These are phyloP conservation scores for Excoecaria cochinchinensis DNA, from an alignment of 345 rosid species.

Conservation along the genomic window DNA sequence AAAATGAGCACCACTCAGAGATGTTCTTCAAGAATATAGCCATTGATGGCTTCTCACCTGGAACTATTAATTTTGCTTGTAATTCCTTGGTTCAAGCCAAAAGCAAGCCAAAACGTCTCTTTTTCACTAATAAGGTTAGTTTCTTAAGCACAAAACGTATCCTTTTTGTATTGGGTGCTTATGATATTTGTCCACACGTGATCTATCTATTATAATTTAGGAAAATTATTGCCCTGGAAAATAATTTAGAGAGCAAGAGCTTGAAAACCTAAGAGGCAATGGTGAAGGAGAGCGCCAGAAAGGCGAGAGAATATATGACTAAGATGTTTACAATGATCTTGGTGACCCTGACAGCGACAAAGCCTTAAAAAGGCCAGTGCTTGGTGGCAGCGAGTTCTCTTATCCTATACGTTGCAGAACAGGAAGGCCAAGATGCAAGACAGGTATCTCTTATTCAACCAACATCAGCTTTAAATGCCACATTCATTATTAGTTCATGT, in stretches of 20 bases:
- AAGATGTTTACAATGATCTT: conserved; percentile 75
- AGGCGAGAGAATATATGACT: conserved; percentile 69
- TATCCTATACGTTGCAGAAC: conserved; percentile 58
- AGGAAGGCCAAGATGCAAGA: conserved; percentile 31
- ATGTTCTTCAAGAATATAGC: conserved; percentile 23
- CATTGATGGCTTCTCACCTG: conserved; percentile 17
- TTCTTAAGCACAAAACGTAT: no score
- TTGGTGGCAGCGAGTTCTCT: conserved; percentile 43
- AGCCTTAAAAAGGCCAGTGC: conserved; percentile 32
- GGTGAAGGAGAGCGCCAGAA: conserved; percentile 60
- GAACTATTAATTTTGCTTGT: conserved; percentile 12
- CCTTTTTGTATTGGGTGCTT: no score
- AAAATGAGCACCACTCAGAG: conserved; percentile 32
- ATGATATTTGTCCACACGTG: no score
- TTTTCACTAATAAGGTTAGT: conserved; percentile 57
- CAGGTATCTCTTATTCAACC: conserved; percentile 18
- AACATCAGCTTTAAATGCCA: no score
- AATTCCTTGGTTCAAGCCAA: conserved; percentile 21
- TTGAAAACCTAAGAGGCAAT: conserved; percentile 48
- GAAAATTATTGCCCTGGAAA: no score
- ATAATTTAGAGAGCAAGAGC: conserved; percentile 52
- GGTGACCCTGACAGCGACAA: conserved; percentile 57
- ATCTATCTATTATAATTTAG: no score
- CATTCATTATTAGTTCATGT: no score
- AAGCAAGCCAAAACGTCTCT: conserved; percentile 39